A percentile compares a stretch with the other conserved stretches of the same genome.
These are phyloP conservation scores for Podila verticillata DNA, from an alignment of 192 early-diverging fungal species.

Conservation along the genomic window DNA sequence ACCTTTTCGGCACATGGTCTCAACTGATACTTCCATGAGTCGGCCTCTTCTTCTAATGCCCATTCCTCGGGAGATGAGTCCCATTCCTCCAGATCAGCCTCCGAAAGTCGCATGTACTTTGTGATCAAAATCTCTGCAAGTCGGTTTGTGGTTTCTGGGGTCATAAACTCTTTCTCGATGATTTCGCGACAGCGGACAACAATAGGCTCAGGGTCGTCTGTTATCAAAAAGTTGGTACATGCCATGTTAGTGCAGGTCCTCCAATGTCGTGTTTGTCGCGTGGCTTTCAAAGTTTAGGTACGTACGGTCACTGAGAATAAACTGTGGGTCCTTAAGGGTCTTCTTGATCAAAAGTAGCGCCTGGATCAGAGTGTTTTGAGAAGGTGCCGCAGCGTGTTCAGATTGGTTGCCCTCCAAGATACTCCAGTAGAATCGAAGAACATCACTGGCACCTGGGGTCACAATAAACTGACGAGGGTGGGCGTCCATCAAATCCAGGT, in stretches of 20 bases:
- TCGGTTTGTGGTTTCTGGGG: slow-evolving; percentile 69
- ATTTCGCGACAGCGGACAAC: slow-evolving; percentile 60
- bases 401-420: slow-evolving; percentile 51
- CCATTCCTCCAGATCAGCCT: slow-evolving; percentile 81
- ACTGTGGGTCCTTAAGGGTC: slow-evolving; percentile 68
- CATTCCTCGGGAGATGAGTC: slow-evolving; percentile 88
- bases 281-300: too few species aligned
- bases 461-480: slow-evolving; percentile 74
- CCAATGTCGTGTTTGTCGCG: neutral
- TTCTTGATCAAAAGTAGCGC: slow-evolving; percentile 71
- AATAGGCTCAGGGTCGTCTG: slow-evolving; percentile 61
- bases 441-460: slow-evolving; percentile 64
- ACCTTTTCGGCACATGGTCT: slow-evolving; percentile 85
- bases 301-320: slow-evolving; percentile 51
- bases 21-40: slow-evolving; percentile 87
- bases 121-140: slow-evolving; percentile 79
- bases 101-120: slow-evolving; percentile 75
- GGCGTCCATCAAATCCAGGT: slow-evolving; percentile 74
- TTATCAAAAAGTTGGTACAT: neutral
- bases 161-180: slow-evolving; percentile 73
- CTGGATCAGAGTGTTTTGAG: slow-evolving; percentile 70
- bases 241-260: neutral
- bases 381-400: slow-evolving; percentile 27
- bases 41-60: slow-evolving; percentile 80
- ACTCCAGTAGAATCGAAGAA: slow-evolving; percentile 82